Evolutionary conservation across 805 yeast species (phyloP), one percentile per base, ranked within the genome.

Genomic region (Jamesozyma spencerorum): DNA sequence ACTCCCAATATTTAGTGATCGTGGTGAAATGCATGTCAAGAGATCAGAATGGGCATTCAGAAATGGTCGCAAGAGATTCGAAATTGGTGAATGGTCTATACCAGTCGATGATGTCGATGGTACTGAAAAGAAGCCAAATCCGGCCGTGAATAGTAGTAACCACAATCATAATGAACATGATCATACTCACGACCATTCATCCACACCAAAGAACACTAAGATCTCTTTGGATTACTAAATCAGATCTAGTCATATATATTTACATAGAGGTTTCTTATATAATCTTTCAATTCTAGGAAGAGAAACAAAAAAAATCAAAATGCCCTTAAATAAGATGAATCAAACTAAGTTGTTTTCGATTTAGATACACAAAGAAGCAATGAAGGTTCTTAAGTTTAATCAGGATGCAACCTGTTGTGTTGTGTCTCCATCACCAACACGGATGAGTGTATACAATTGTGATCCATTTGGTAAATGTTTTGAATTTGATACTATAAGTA

Each of bases 61-160:
- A 55, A 85, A 86, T 48, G 90, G 95, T 12, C 73, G 83, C 47
- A 77, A 78, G 59, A 78, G 74, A 51, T 86, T 90, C 56, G 95
- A 85, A 53, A 81, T 92, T 39, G 90, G 85, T 49, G 85, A 80
- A 53, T 92, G 96, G 95, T 85, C 95, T n/a, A 92, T 92, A 38
- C 97, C 98, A 0, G 95, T 90, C 2, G 96, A 87, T 42, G 94
- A 82, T 43, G 83, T 71, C n/a, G 81, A 71, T 13, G 72, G 65
- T 4, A 65, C 33, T 18, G 30, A 12, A 20, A 11, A 27, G 24
- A 32, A 42, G 35, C 27, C 28, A n/a, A 13, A 40, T 11, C 26
- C 15, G 12, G 27, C 31, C 18, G 12, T 32, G 20, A 30, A 31
- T 11, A 7, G 17, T n/a, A 17, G 29, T 10, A 27, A 7, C 29